Evolutionary conservation across 2,329 filamentous ascomycete species (phyloP), one percentile per base, ranked within the genome.

Genomic region (Stagonosporopsis vannaccii): DNA sequence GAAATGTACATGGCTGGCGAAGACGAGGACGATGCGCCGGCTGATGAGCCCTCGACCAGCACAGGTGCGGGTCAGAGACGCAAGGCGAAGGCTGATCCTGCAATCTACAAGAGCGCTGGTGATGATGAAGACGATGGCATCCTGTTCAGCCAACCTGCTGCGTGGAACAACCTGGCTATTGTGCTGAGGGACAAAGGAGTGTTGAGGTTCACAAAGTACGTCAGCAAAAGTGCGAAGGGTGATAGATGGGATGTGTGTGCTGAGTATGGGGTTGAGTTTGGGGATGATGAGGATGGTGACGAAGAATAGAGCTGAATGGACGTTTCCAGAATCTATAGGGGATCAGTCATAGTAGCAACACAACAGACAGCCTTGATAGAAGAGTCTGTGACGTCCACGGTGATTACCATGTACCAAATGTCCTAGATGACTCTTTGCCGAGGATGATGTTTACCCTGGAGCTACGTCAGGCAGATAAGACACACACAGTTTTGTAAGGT

Each of bases 191-290:
- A 99, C 73, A 87, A 86, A 64, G 93, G 91, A 13, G 89, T 90
- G 13, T 81, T 99, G 71, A 89, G 91, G 74, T 99, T 99, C 73
- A 92, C 98, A 70, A 99, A 98, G 81, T 99, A 98, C 75, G 90
- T 99, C 20, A 96, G 90, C 76, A 83, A 83, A 57, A 85, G 84
- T 46, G 95, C 95, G 7, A 86, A 86, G 70, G 95, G 95, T 0
- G 95, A 98, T 77, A 84, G 95, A 39, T 98, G 93, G 92, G 95
- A 99, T 78, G 82, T 98, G 45, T 89, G 87, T 42, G 95, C 87
- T 0, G 87, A 87, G 30, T 91, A 90, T 74, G 91, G 89, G 22
- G 88, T 97, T 13, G 82, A 82, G 47, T 83, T 83, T 62, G 81
- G 79, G 13, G 84, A 83, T 12, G 81, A 81, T 36, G 82, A 72